Base-by-base conservation (phyloP, 2,329 filamentous ascomycete genomes). In the Aureobasidium leucospermi region DNA sequence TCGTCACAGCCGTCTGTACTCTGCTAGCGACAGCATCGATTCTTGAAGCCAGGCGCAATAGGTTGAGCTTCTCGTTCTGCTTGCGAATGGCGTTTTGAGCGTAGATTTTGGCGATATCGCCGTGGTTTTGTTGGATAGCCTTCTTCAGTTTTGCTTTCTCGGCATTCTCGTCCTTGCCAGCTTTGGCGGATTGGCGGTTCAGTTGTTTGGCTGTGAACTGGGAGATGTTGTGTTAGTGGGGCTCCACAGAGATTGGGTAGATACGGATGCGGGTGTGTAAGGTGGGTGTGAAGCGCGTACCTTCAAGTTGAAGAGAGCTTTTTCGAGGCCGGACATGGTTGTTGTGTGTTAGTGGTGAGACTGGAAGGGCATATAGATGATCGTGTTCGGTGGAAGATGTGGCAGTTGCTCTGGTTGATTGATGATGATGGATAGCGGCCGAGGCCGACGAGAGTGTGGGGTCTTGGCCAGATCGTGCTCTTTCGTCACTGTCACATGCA, bases 161-260 rank as follows among this genome's bases (percentile, higher is more conserved):
- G 1, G 78, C 73, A 64, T 79, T 79, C 67, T 85, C 82, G 68
- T 84, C 82, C 68, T 85, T 84, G 60, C 77, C 79, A 31, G 82
- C 82, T 70, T 84, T 85, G 51, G 79, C 78, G 16, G 83, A 80
- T 75, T 85, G 82, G 64, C 82, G 74, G 68, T 84, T 84, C 58
- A 85, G 78, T 73, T 83, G 81, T 70, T 85, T 85, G 55, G 81
- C 79, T 36, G 82, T 85, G 74, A 85, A 84, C 81, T 83, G 65
- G 34, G 45, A 6, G 47, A 39, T 38, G 19, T 46, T 32, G 42
- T 32, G 66, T 74, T 60, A 72, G 69, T 61, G 59, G 49, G 43
- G 34, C 34, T n/a, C 13, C 13, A 10, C 3, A 9, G n/a, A 10
- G 34, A 4, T 38, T 29, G 49, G 10, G 32, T 23, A 62, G 53